phyloP scores from a whole-genome alignment of 306 rosid genomes.

The Acacia acuminata region DNA sequence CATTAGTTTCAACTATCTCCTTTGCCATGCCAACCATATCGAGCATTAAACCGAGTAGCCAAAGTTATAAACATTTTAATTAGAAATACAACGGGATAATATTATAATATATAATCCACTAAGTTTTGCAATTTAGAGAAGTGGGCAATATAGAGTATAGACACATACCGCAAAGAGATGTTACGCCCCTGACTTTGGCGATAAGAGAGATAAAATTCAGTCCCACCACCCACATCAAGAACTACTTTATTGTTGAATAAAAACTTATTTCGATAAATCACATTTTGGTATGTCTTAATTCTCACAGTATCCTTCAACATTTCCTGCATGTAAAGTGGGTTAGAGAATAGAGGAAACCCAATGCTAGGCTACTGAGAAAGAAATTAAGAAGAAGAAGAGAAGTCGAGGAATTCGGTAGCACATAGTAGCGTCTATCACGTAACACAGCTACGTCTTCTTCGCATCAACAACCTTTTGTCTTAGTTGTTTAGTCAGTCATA shows the following conservation, averaged over 20 bases:
- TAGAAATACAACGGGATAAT: background rate
- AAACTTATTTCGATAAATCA: slow-evolving; percentile 89
- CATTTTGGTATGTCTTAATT: slow-evolving; percentile 93
- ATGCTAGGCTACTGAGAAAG: background rate
- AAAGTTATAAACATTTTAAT: slow-evolving; percentile 20
- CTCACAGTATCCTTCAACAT: slow-evolving; percentile 96
- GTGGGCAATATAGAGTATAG: background rate
- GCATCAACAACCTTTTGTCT: too few species aligned
- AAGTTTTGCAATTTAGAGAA: background rate
- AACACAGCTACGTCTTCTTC: too few species aligned
- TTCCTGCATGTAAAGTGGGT: slow-evolving; percentile 60
- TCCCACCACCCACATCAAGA: slow-evolving; percentile 99
- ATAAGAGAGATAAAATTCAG: slow-evolving; percentile 91
- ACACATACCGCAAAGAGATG: slow-evolving; percentile 88
- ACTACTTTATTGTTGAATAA: slow-evolving; percentile 84
- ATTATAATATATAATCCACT: background rate
- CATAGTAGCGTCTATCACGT: too few species aligned
- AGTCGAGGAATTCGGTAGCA: too few species aligned
- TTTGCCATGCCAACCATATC: slow-evolving; percentile 96
- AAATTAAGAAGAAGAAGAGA: too few species aligned
- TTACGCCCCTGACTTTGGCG: slow-evolving; percentile 92
- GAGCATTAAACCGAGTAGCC: slow-evolving; percentile 85
- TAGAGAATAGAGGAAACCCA: background rate
- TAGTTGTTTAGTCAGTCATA: too few species aligned
- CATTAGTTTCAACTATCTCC: slow-evolving; percentile 86